Percentiles rank a stretch among this genome's conserved stretches.
These are phyloP conservation scores for Schizochytrium sp. DNA, from an alignment of 108 stramenopile species.

Conservation along the genomic window DNA sequence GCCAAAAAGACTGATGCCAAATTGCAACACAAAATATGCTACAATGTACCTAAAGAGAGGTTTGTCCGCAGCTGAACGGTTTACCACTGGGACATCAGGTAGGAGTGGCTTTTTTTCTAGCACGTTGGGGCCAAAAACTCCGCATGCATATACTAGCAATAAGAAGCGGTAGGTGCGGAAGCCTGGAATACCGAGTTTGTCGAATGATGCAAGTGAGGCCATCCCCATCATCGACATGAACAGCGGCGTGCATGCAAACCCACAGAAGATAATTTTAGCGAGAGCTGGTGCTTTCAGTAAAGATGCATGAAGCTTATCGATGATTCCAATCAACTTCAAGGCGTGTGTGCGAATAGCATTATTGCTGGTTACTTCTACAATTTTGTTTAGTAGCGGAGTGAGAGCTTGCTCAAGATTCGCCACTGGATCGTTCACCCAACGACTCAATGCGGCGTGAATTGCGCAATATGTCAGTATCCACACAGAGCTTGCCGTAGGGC, in stretches of 20 bases:
- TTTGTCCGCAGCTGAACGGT: not conserved
- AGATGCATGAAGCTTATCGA: not conserved
- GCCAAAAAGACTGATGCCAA: not conserved
- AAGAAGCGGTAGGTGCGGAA: slow-evolving; percentile 43
- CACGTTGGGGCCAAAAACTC: not conserved
- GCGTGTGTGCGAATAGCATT: too few relatives aligned
- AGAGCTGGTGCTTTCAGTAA: not conserved
- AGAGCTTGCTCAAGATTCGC: not conserved
- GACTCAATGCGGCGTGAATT: not conserved
- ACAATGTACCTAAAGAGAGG: not conserved
- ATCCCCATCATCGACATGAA: slow-evolving; percentile 39
- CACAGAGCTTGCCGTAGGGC: not conserved
- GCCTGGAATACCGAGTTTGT: slow-evolving; percentile 49
- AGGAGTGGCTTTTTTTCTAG: not conserved
- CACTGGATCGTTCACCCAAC: not conserved
- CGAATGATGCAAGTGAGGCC: not conserved
- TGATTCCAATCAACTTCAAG: too few relatives aligned
- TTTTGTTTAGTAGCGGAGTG: not conserved
- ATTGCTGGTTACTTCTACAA: not conserved
- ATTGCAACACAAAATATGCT: not conserved
- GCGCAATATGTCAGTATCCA: slow-evolving; percentile 34
- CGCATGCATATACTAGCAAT: not conserved
- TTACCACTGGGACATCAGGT: not conserved
- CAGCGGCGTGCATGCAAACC: slow-evolving; percentile 7
- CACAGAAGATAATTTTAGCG: not conserved